Base-by-base conservation (phyloP, 1,139 yeast species). In the Geotrichum bryndzae region DNA sequence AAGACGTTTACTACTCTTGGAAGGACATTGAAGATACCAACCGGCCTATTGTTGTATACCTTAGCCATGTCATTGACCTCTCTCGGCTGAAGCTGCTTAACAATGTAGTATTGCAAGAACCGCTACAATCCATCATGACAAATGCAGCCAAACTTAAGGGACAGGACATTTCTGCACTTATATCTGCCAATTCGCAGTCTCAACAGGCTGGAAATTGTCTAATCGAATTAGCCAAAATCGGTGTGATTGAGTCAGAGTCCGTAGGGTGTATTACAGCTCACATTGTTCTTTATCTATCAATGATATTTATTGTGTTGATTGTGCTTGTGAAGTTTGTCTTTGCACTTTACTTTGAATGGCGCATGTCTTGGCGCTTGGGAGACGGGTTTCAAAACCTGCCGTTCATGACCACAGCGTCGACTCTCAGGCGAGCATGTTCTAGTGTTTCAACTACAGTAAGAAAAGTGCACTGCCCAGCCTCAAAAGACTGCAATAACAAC, bases 341-440 rank as follows among this genome's bases (percentile, higher is more conserved):
- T 79, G 96, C 96, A 0, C 85, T 92, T 70, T 90, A 88, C 73
- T 90, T 86, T 76, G 84, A 86, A 69, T 89, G 96, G 96, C 76
- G 82, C 61, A 74, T 70, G 54, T 66, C 73, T 2, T 66, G 69
- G 68, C 59, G 65, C 41, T 62, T 68, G 61, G 68, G 67, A 6
- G 58, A 60, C 5, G 59, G 59, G 25, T 51, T 58, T 53, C 59
- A 58, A n/a, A 55, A 58, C 25, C 45, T 60, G 10, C 62, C 65
- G 18, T 33, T 54, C 8, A 18, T 61, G 10, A 56, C 55, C 22
- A 63, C 63, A 10, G 60, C 59, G 0, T 58, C 61, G 1, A 58
- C 60, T 31, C 46, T 58, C 13, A 25, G 51, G 35, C 58, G 57
- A 18, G 52, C 57, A 11, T 52, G 54, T n/a, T 50, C 57, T 27